Base-by-base conservation (phyloP, 345 rosid species). In the Populus ilicifolia region DNA sequence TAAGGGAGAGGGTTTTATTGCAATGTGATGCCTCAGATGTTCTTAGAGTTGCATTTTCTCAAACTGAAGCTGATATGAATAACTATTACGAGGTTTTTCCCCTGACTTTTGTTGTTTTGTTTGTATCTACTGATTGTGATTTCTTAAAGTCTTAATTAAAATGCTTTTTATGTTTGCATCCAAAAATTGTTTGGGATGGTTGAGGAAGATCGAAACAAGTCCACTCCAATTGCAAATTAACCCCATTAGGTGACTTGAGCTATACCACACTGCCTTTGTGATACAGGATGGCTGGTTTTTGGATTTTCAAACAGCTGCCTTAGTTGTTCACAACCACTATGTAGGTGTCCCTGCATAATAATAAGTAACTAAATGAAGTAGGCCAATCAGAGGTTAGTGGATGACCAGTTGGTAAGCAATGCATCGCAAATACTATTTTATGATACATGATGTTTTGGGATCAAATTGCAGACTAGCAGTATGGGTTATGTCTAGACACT, bases 41-140 rank as follows among this genome's bases (percentile, higher is more conserved):
- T 80, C 93, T 96, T 67, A 88, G 86, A 82, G 91, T 85, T 59
- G 94, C 93, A 79, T 84, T 96, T 86, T 89, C 81, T 56, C 88
- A 81, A 79, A 89, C 98, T n/a, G 99, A 94, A 89, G 94, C 91
- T 71, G 79, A 87, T 85, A 73, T 96, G 93, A 89, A 88, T 81
- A 87, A 91, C 86, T 80, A 68, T 73, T 96, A 96, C 56, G 99
- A 96, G 98, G 99, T 96, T 83, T 79, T 77, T 64, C 73, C 80
- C 35, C 75, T 59, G 66, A 6, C 61, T 68, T 56, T 48, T 63
- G 27, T 21, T 71, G 61, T 46, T 71, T 10, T 72, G 2, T 38
- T n/a, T 73, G 59, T 66, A 30, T 0, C 29, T 23, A 23, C 25
- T n/a, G 64, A 59, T n/a, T 59, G 64, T 9, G 63, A 23, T 59